Evolutionary conservation across 805 yeast genomes (phyloP).

Genomic region (Metschnikowia colocasiae): DNA sequence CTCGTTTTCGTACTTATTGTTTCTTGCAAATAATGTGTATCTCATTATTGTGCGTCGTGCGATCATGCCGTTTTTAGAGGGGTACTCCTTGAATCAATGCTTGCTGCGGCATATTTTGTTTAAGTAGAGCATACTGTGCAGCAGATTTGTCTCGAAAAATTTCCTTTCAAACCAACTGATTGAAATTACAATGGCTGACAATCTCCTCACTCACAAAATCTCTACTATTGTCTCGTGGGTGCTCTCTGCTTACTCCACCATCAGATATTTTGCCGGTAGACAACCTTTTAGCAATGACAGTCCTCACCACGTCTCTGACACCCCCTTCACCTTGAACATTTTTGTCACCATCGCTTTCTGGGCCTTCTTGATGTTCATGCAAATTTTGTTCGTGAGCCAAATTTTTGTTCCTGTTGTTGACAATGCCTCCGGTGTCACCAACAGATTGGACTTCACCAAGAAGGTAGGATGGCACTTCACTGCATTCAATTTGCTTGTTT

Average conservation of each 20-base stretch:
- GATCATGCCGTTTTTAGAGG: neutral
- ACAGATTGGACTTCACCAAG: conserved; percentile 26
- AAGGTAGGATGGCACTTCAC: conserved; percentile 61
- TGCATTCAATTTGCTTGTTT: conserved; percentile 55
- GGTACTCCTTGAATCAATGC: conserved; percentile 3
- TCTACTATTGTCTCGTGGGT: conserved; percentile 51
- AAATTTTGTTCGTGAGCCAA: conserved; percentile 47
- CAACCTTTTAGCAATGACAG: conserved; percentile 44
- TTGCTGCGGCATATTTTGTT: conserved; percentile 5
- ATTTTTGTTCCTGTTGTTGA: conserved; percentile 36
- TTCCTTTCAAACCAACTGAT: neutral
- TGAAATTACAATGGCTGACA: conserved; percentile 7
- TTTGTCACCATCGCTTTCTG: conserved; percentile 53
- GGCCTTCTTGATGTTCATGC: conserved; percentile 51
- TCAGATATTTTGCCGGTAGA: conserved; percentile 56
- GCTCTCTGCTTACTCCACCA: conserved; percentile 53
- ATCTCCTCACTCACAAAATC: conserved; percentile 33
- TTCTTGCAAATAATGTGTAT: neutral
- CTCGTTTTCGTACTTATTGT: too few relatives aligned
- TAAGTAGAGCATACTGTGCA: conserved; percentile 2
- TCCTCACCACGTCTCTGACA: conserved; percentile 51
- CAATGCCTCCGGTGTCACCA: conserved; percentile 12
- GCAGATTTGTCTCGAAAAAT: neutral
- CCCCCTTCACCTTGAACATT: conserved; percentile 67
- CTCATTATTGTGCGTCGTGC: neutral